Conservation (phyloP, 73 alveolate species). For the Tetrahymena malaccensis region DNA sequence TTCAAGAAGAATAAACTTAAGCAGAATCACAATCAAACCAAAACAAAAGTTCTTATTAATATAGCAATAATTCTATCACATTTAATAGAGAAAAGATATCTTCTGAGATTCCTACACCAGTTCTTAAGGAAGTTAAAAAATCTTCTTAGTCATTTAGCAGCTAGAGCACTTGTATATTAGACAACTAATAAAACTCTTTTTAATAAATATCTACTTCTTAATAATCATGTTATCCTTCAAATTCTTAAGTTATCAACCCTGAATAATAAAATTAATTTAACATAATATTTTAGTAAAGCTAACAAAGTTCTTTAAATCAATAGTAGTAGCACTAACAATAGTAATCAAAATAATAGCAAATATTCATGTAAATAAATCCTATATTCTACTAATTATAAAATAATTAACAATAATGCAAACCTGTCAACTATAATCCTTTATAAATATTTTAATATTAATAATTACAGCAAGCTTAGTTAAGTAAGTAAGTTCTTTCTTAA, state of each 20-base stretch:
- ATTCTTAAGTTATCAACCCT: neutral
- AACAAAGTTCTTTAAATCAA: neutral
- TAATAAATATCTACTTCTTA: no score
- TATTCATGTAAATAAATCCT: neutral
- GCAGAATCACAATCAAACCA: neutral
- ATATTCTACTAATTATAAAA: neutral
- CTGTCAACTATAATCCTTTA: neutral
- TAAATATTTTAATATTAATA: neutral
- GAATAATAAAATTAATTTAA: neutral
- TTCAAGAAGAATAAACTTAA: neutral
- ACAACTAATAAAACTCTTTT: neutral
- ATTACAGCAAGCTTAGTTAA: neutral
- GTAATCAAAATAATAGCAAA: neutral
- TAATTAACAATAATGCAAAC: neutral
- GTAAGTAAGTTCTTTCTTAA: neutral
- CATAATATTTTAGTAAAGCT: neutral
- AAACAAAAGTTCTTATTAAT: neutral
- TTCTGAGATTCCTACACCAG: neutral
- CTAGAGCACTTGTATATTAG: neutral
- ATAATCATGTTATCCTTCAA: neutral
- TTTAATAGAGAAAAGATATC: neutral
- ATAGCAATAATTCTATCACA: neutral
- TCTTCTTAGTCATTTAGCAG: neutral
- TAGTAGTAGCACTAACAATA: neutral
- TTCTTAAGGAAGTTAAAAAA: neutral